Evolutionary conservation across 495 filamentous ascomycete species (phyloP).

Genomic region (Penicillium flavigenum): DNA sequence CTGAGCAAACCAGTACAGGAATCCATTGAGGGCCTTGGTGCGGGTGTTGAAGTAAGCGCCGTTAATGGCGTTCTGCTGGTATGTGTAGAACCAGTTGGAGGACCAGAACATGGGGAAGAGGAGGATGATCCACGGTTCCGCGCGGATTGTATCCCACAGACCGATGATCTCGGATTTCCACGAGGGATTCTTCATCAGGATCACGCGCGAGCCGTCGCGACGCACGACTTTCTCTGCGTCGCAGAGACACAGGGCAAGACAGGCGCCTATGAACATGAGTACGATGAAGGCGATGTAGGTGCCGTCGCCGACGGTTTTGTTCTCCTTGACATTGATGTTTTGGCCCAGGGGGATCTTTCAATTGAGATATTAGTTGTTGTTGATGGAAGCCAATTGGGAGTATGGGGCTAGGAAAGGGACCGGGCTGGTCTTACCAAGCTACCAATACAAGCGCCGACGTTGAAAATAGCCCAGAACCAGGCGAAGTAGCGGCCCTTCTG

Average conservation of each 20-base stretch:
- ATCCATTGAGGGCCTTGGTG: conserved; percentile 48
- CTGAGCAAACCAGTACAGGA: conserved; percentile 55
- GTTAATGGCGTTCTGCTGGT: conserved; percentile 60
- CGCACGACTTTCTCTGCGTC: conserved; percentile 71
- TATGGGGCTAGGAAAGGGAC: not conserved
- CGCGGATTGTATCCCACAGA: conserved; percentile 38
- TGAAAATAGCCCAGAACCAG: conserved; percentile 56
- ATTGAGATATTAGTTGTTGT: not conserved
- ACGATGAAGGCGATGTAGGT: conserved; percentile 55
- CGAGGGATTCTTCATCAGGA: conserved; percentile 80
- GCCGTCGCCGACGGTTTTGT: conserved; percentile 44
- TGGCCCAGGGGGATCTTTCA: conserved; percentile 42
- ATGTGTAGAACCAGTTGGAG: conserved; percentile 79
- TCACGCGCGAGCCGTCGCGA: conserved; percentile 70
- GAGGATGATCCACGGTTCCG: conserved; percentile 41
- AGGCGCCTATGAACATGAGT: conserved; percentile 53
- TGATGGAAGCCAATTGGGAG: not conserved
- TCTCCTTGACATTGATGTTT: conserved; percentile 40
- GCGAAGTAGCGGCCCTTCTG: conserved; percentile 51
- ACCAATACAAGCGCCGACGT: conserved; percentile 51
- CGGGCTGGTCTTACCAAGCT: conserved; percentile 35
- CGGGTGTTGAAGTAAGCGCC: conserved; percentile 47
- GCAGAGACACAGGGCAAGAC: conserved; percentile 54
- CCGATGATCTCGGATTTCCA: conserved; percentile 52
- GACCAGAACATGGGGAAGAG: conserved; percentile 57